Conservation (phyloP, 768 basidiomycete species). For the Podaxis sp. region DNA sequence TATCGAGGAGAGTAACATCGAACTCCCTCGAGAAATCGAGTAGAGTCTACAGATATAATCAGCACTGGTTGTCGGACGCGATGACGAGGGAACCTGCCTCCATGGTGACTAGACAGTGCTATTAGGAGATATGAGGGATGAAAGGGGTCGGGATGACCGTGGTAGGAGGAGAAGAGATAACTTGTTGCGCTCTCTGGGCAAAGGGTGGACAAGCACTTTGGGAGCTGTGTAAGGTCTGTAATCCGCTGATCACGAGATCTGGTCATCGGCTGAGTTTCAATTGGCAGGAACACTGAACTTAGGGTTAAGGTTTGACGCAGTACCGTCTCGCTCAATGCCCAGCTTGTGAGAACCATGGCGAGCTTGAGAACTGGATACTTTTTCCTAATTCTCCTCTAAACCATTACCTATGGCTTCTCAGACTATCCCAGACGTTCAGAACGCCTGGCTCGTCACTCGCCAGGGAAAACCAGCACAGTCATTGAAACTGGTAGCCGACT, state of each 20-base stretch:
- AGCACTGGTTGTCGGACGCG: slow-evolving; percentile 8
- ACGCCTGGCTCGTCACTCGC: slow-evolving; percentile 36
- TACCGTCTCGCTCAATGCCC: background rate
- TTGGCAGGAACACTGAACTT: background rate
- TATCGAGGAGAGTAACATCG: slow-evolving; percentile 90
- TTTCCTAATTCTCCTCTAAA: background rate
- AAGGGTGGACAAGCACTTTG: slow-evolving; percentile 35
- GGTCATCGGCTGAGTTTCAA: slow-evolving; percentile 23
- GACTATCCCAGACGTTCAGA: slow-evolving; percentile 32
- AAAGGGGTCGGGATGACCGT: slow-evolving; percentile 16
- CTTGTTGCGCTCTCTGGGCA: slow-evolving; percentile 32
- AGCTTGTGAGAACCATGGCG: background rate
- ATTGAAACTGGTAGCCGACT: slow-evolving; percentile 31
- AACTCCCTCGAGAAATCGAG: slow-evolving; percentile 94
- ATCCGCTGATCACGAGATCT: slow-evolving; percentile 21
- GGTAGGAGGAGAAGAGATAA: slow-evolving; percentile 20
- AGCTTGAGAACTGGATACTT: background rate
- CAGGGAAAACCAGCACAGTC: slow-evolving; percentile 32
- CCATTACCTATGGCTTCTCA: background rate
- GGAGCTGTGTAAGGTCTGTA: slow-evolving; percentile 20
- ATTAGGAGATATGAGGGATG: slow-evolving; percentile 17
- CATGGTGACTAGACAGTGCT: slow-evolving; percentile 34
- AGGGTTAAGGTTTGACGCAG: slow-evolving; percentile 16
- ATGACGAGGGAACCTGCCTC: slow-evolving; percentile 36
- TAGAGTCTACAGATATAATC: slow-evolving; percentile 55